Evolutionary conservation across 176 grass and related monocot genomes (phyloP), one percentile per base, ranked within the genome.

Genomic region (Oryza brachyantha): DNA sequence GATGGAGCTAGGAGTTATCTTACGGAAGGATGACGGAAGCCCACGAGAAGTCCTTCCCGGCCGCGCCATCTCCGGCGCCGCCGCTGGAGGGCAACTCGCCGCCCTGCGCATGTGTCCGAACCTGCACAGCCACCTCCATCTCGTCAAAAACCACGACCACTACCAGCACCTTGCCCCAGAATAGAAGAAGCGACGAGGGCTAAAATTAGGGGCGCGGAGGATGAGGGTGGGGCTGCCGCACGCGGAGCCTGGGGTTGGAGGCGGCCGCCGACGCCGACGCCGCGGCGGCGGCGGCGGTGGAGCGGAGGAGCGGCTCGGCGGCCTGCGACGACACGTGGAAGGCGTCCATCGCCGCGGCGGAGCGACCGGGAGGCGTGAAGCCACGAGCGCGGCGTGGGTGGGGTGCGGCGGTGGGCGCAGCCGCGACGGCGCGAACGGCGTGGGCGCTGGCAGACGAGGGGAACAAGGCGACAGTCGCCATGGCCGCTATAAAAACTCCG

Each of bases 11-110:
- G 14, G 24, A 59, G 62, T 7, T 41, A 19, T 46, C 85, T 92
- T 88, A 98, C 92, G 92, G 96, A 21, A 91, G 57, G 78, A 98
- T 17, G 78, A 98, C 29, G 70, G 88, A 74, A 12, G 88, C 28
- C 85, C 84, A 94, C 21, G 85, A 80, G 81, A 93, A 88, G 7
- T 74, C 25, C 10, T 61, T 70, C 7, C 58, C 25, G 12, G 73
- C 36, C 41, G 59, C 76, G 73, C 70, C 82, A 8, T 54, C 68
- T 10, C 65, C 85, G 52, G 76, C 39, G 6, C 5, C 59, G 29
- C 37, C 72, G 46, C 0, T 64, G 43, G 66, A 42, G 27, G 72
- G 59, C 35, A 78, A 85, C 14, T 50, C 74, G 16, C 71, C 41
- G 75, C 66, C 87, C 71, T 86, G 94, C 79, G 81, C 84, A 31